Evolutionary conservation across 768 basidiomycete genomes (phyloP).

Genomic region (Daedaleopsis sinensis): DNA sequence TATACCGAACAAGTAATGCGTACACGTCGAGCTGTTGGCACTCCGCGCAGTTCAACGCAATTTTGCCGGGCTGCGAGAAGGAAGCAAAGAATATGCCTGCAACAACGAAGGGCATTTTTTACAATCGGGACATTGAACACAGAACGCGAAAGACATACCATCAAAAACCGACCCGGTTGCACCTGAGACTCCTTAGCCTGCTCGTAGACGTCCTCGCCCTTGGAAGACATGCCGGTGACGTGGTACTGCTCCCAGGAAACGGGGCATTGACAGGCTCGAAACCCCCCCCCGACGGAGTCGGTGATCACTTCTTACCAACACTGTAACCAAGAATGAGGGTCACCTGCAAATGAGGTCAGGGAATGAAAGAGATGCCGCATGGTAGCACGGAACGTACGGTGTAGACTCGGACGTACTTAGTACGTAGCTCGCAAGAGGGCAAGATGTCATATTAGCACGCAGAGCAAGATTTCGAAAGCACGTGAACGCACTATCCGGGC

Average conservation of each 20-base stretch:
- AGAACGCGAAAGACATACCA: slow-evolving; percentile 53
- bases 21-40: slow-evolving; percentile 99
- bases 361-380: slow-evolving; percentile 3
- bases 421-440: slow-evolving; percentile 57
- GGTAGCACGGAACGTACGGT: slow-evolving; percentile 55
- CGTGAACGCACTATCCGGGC: slow-evolving; percentile 59
- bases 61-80: slow-evolving; percentile 93
- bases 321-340: slow-evolving; percentile 98
- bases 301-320: slow-evolving; percentile 96
- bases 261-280: slow-evolving; percentile 98
- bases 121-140: neutral
- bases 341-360: slow-evolving; percentile 51
- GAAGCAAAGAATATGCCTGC: slow-evolving; percentile 98
- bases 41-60: slow-evolving; percentile 99
- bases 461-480: neutral
- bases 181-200: slow-evolving; percentile 97
- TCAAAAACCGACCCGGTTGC: slow-evolving; percentile 98
- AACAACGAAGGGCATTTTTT: neutral
- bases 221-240: slow-evolving; percentile 93
- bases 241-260: slow-evolving; percentile 99
- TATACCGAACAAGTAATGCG: slow-evolving; percentile 97
- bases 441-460: neutral
- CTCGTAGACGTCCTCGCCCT: slow-evolving; percentile 94
- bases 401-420: slow-evolving; percentile 92
- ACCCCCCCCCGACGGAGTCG: slow-evolving; percentile 97